Base-by-base conservation (phyloP, 73 alveolate species). In the Breviolum minutum region DNA sequence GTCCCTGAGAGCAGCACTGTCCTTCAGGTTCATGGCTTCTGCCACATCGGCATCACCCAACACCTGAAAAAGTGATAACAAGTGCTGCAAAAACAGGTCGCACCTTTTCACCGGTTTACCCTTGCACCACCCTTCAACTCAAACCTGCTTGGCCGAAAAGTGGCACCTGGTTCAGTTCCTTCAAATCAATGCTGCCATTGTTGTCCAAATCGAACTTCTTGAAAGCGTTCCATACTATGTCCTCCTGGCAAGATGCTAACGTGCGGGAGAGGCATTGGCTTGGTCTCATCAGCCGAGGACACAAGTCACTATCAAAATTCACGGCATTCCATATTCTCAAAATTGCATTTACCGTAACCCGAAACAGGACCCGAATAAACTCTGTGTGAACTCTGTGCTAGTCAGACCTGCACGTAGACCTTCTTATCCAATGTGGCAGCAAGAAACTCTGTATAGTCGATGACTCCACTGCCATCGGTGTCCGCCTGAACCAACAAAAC, bases 401-500 rank as follows among this genome's bases (percentile, higher is more conserved):
- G 77, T 8, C 91, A 20, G 40, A 13, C 96, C 96, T 90, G 96
- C 27, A 90, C 96, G 63, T 90, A 90, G 74, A 90, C 96, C 87
- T 90, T 90, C 87, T 90, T 90, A 74, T 90, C 96, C 87, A 90
- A 61, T 62, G 96, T 90, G n/a, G 99, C 99, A 20, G 99, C 93
- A 62, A 99, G 87, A 95, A 99, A 99, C 94, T 99, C 99, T 48
- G 99, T 94, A 96, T 99, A 99, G 99, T 99, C 99, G 61, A 99
- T 94, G 60, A 80, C 95, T 1, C 99, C 99, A 71, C 86, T 87
- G 27, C 99, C 99, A 90, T 99, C 99, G n/a, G 95, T 77, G 95
- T 99, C 99, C 19, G 96, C 96, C 96, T 90, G 95, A 16, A 6
- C 48, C 54, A 68, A 22, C 77, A 68, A 68, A 22, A 68, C 77